phyloP scores from a whole-genome alignment of 164 flowering plant genomes.

The Tinospora cordifolia region DNA sequence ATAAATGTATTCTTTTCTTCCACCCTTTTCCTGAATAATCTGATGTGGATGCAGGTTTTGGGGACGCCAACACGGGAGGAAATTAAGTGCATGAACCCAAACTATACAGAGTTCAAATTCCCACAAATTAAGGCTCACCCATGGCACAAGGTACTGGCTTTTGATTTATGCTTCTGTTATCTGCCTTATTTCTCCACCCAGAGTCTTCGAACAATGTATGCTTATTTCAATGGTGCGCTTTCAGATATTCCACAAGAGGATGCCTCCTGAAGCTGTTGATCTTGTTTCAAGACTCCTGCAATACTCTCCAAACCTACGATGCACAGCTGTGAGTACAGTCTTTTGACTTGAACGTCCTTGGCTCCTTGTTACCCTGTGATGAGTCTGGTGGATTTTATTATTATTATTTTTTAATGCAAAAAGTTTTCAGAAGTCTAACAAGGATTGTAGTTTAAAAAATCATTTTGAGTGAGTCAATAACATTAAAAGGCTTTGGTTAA shows the following conservation, averaged over 20 bases:
- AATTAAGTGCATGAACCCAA: constrained; percentile 93
- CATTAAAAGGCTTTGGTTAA: no score
- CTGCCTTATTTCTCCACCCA: neutral
- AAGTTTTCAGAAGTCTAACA: no score
- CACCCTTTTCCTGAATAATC: neutral
- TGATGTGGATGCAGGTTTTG: constrained; percentile 42
- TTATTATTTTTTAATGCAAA: no score
- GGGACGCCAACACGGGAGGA: constrained; percentile 93
- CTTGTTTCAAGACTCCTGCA: constrained; percentile 67
- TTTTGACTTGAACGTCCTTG: no score
- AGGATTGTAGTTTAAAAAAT: no score
- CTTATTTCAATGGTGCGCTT: neutral
- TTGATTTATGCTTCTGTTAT: neutral
- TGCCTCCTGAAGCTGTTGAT: constrained; percentile 81
- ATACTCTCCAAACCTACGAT: constrained; percentile 61
- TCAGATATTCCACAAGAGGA: constrained; percentile 70
- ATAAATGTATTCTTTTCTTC: neutral
- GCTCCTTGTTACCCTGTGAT: no score
- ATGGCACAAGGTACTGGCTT: constrained; percentile 69
- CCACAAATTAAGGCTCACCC: constrained; percentile 88
- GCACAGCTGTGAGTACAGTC: constrained; percentile 53
- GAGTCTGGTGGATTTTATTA: no score
- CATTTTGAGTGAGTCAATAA: no score
- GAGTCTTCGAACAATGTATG: neutral
- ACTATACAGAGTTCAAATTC: constrained; percentile 75